Evolutionary conservation across 257 asterid genomes (phyloP), one percentile per base, ranked within the genome.

Genomic region (Solanum sitiens): DNA sequence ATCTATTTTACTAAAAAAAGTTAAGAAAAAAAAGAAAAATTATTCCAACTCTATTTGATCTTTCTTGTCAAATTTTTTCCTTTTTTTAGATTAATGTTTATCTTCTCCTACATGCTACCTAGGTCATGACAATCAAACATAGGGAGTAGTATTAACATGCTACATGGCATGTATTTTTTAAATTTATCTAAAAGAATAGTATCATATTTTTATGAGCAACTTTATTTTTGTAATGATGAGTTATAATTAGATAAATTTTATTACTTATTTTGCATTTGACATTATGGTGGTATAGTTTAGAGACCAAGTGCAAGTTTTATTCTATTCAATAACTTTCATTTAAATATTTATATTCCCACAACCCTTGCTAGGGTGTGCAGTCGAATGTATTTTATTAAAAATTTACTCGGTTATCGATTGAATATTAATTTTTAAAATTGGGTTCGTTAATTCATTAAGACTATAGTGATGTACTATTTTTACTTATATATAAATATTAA

Each of bases 1-100:
- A 37, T 74, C 30, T 37, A 37, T 37, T 37, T 4, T 37, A 59
- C 32, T 63, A 84, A 23, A 67, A 59, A 63, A 84, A 23, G 53
- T 37, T 35, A n/a, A 20, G 53, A n/a, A 40, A 85, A 27, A 27
- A 63, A 40, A 5, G 1, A 37, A 37, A 68, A 23, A 15, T 4
- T 15, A 59, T 25, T 67, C 75, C 80, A 61, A 16, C 53, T 67
- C 32, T 89, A 21, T 2, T 89, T 87, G 90, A 90, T 87, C 95
- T 91, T 89, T 93, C 94, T 86, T 90, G 91, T 94, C 95, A 76
- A 87, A 73, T 72, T 92, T 87, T 91, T 88, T 45, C 61, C 90
- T 89, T 85, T 86, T 88, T 85, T 88, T 87, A 16, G 73, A 71
- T 63, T n/a, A 86, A 90, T 89, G 91, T 89, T 53, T 88, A 89